phyloP scores from a whole-genome alignment of 305 asterid genomes.

The Euphrasia arctica region DNA sequence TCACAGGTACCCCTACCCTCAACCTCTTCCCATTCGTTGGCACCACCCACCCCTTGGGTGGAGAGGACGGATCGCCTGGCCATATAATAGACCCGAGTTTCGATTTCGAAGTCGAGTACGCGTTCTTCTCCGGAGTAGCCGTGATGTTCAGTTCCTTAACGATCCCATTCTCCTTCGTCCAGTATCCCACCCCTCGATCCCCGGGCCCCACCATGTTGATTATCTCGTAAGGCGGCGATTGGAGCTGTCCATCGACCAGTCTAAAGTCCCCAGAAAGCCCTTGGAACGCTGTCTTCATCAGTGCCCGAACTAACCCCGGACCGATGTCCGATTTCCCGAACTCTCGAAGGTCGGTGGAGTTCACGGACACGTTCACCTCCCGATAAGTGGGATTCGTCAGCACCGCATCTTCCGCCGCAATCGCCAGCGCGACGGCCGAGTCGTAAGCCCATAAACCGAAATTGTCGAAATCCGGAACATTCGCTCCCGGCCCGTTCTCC shows the following conservation, averaged over 20 bases:
- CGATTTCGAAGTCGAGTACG: not conserved
- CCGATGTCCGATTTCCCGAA: slow-evolving; percentile 45
- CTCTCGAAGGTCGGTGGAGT: slow-evolving; percentile 42
- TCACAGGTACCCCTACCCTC: slow-evolving; percentile 38
- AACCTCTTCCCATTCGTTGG: slow-evolving; percentile 42
- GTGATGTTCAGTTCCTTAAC: slow-evolving; percentile 9
- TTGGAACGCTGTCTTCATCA: slow-evolving; percentile 27
- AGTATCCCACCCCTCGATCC: slow-evolving; percentile 5
- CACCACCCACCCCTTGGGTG: slow-evolving; percentile 44
- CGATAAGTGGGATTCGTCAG: slow-evolving; percentile 20
- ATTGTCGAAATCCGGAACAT: slow-evolving; percentile 27
- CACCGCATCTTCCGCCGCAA: slow-evolving; percentile 48
- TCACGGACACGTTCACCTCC: slow-evolving; percentile 22
- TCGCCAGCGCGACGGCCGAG: slow-evolving; percentile 51
- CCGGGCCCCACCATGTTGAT: slow-evolving; percentile 44
- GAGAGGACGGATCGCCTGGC: not conserved
- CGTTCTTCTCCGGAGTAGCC: not conserved
- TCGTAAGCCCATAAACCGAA: slow-evolving; percentile 62
- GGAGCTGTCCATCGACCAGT: slow-evolving; percentile 42
- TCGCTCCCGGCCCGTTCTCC: slow-evolving; percentile 19
- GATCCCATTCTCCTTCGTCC: slow-evolving; percentile 40
- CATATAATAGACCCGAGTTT: slow-evolving; percentile 5
- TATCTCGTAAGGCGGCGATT: slow-evolving; percentile 42
- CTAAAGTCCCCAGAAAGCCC: slow-evolving; percentile 49
- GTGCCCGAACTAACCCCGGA: slow-evolving; percentile 33